Base-by-base conservation (phyloP, 805 yeast species). In the Kodamaea kaohsiungensis region DNA sequence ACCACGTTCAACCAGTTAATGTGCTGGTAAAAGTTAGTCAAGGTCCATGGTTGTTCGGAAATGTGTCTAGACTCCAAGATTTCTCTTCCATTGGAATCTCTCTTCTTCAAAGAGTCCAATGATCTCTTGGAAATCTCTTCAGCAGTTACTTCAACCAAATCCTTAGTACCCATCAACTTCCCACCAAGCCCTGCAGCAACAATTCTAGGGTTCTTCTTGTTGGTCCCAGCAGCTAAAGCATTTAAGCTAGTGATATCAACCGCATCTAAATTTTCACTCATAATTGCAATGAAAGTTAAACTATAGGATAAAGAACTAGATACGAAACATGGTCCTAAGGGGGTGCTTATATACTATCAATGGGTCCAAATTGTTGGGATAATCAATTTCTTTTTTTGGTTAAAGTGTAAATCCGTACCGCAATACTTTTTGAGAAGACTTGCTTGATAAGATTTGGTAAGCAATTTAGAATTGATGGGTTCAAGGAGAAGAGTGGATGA, bases 121-220 rank as follows among this genome's bases (percentile, higher is more conserved):
- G 81, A 78, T 59, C 81, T 86, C 58, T 75, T 66, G 30, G 86
- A 80, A 51, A 81, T 67, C 61, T 83, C 84, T 56, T 84, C 87
- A 43, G 88, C 89, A 43, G 89, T 83, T 22, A 86, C 85, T 42
- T 78, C 75, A 18, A 86, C 86, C 79, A 88, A 78, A 43, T 83
- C 81, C 66, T 88, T 87, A 49, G 93, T 86, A 38, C 96, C 96
- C 96, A 89, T 89, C 63, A 89, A 73, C 48, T 76, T 76, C 42
- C 95, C 95, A 49, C 91, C 88, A 47, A 83, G 70, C 52, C 88
- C 88, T 16, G 91, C 89, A 53, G 91, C 91, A 48, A 88, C 93
- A 50, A 88, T 84, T 71, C 93, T 81, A 51, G 83, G 84, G 53
- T 78, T 77, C 63, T 83, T 80, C 67, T 85, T 87, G 76, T 88